Evolutionary conservation across 2,329 filamentous ascomycete species (phyloP).

Genomic region (Periglandula ipomoeae): DNA sequence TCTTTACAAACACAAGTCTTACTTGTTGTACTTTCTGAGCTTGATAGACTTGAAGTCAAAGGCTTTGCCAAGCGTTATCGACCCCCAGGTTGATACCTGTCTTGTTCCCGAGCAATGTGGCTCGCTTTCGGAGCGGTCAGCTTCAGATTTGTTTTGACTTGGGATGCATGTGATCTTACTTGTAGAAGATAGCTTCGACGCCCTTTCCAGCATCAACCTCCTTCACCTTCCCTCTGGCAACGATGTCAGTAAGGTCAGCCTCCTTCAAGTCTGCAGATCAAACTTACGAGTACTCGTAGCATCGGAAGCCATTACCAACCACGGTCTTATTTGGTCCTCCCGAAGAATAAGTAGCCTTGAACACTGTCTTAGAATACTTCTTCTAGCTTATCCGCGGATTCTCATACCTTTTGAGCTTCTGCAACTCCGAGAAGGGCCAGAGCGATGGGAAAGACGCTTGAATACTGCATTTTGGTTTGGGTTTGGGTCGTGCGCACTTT

Average conservation of each 20-base stretch:
- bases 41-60: background rate
- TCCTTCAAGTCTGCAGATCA: background rate
- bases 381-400: no score
- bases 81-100: background rate
- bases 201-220: background rate
- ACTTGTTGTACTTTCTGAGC: no score
- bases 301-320: background rate
- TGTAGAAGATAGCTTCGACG: background rate
- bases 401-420: background rate
- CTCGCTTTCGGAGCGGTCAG: background rate
- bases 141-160: no score
- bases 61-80: background rate
- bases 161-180: no score
- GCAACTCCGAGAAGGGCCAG: background rate
- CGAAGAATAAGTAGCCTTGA: background rate
- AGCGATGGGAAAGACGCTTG: slow-evolving; percentile 17
- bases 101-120: background rate
- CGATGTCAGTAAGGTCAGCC: no score
- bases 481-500: no score
- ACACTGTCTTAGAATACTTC: no score
- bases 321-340: background rate
- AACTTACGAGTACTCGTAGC: slow-evolving; percentile 1
- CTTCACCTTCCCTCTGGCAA: background rate
- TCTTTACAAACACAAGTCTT: no score
- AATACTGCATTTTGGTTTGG: background rate